Base-by-base conservation (phyloP, 257 asterid species). In the Solanum arcanum region DNA sequence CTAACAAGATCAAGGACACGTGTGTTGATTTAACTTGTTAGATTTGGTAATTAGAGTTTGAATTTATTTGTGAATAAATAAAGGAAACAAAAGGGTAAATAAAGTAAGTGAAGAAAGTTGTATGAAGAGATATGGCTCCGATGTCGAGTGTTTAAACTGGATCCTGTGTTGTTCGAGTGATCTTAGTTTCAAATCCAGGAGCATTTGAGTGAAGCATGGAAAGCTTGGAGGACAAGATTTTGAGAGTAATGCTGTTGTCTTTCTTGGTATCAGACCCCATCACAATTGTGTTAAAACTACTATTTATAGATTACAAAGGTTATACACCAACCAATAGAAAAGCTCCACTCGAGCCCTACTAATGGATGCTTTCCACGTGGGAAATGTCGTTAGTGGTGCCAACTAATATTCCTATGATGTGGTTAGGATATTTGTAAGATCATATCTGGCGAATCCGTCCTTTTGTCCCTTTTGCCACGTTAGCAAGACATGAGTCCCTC, bases 1-100 rank as follows among this genome's bases (percentile, higher is more conserved):
- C 0, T 0, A 20, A 59, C 20, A 0, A 0, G 25, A 59, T 20
- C 0, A 56, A 56, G 64, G 64, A 56, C n/a, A 49, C 21, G 0
- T 3, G 64, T 56, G 0, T 7, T 56, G 64, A 56, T 56, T 18
- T 18, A 56, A 18, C 64, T 56, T 0, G 64, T 56, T 56, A 56
- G 64, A 0, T 56, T 56, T 56, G 64, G 64, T 56, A 7, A 18
- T 56, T 56, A 56, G 64, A 56, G 1, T 7, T 7, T 56, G 64
- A 56, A 56, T 56, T 7, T 18, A 56, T 56, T 56, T 12, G 25
- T 56, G 12, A 56, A 56, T 56, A 0, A 56, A 7, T 56, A 56
- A 56, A 20, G 21, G 66, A 56, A 25, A 7, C 66, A 56, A 56
- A 56, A 20, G 20, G 25, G 66, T 56, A 56, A 20, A 56, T 56